Evolutionary conservation across 257 asterid genomes (phyloP).

Genomic region (Eucommia ulmoides): DNA sequence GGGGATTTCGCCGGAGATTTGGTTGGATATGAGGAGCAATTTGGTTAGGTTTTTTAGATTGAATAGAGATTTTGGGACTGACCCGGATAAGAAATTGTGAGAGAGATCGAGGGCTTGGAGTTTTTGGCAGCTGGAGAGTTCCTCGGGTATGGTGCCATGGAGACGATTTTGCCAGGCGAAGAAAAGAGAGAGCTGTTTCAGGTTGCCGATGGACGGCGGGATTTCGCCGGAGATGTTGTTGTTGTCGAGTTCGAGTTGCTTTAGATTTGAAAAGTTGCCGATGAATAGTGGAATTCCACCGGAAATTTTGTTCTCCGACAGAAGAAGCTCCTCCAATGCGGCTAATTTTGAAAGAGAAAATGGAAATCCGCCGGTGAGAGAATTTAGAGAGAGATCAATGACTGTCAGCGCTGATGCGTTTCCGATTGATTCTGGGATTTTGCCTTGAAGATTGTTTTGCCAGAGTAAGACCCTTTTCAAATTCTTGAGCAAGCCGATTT

Average conservation of each 20-base stretch:
- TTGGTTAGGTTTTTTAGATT: constrained; percentile 51
- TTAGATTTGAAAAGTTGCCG: constrained; percentile 43
- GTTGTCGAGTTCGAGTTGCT: constrained; percentile 61
- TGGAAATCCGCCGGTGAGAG: constrained; percentile 43
- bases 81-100: constrained; percentile 43
- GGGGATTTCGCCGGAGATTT: constrained; percentile 46
- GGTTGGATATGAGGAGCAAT: constrained; percentile 49
- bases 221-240: constrained; percentile 47
- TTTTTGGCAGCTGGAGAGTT: constrained; percentile 34
- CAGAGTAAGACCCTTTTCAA: constrained; percentile 42
- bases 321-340: constrained; percentile 48
- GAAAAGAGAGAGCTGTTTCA: constrained; percentile 54
- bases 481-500: constrained; percentile 34
- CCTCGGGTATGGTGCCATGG: constrained; percentile 45
- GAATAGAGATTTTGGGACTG: constrained; percentile 39
- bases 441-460: constrained; percentile 47
- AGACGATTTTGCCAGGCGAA: constrained; percentile 72
- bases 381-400: constrained; percentile 51
- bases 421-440: constrained; percentile 39
- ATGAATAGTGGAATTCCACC: constrained; percentile 42
- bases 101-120: constrained; percentile 62
- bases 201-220: constrained; percentile 42
- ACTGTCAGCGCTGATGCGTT: constrained; percentile 45
- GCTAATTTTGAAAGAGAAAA: constrained; percentile 26
- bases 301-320: constrained; percentile 45